phyloP scores from a whole-genome alignment of 2,329 filamentous ascomycete species.

The Trichoderma sp. region DNA sequence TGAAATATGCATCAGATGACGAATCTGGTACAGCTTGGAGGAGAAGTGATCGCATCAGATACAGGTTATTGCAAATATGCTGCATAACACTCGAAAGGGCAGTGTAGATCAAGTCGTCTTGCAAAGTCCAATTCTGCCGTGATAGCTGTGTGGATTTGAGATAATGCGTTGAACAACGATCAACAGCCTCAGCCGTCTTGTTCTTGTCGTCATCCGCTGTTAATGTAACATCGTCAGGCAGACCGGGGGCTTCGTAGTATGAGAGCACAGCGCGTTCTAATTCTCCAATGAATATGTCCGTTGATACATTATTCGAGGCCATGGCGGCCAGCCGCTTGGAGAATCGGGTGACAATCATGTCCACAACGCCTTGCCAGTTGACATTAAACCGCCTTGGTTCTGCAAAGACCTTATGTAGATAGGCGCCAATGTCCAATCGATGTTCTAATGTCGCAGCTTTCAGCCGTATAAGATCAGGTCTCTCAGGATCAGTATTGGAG shows the following conservation, averaged over 20 bases:
- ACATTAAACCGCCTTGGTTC: conserved; percentile 38
- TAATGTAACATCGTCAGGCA: conserved; percentile 30
- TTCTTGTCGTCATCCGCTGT: conserved; percentile 33
- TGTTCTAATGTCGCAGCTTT: conserved; percentile 35
- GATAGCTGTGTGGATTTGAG: background rate
- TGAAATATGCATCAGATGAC: conserved; percentile 15
- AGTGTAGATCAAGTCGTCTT: conserved; percentile 24
- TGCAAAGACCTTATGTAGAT: conserved; percentile 48
- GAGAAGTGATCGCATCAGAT: conserved; percentile 29
- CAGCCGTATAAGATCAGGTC: conserved; percentile 40
- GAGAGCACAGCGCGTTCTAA: conserved; percentile 44
- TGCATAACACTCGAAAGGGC: conserved; percentile 16
- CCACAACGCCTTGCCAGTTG: conserved; percentile 67
- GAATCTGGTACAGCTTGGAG: conserved; percentile 27
- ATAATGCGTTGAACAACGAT: conserved; percentile 43
- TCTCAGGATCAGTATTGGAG: conserved; percentile 42
- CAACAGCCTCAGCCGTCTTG: conserved; percentile 42
- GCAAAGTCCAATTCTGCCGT: conserved; percentile 10
- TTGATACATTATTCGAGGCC: conserved; percentile 32
- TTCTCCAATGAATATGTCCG: conserved; percentile 38
- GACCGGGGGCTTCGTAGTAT: conserved; percentile 37
- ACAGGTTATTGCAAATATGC: conserved; percentile 24
- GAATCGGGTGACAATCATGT: conserved; percentile 67
- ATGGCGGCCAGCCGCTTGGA: conserved; percentile 53
- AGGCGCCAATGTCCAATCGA: conserved; percentile 41